Evolutionary conservation across 148 eudicot genomes (phyloP), one percentile per base, ranked within the genome.

Genomic region (Heliosperma pusillum): DNA sequence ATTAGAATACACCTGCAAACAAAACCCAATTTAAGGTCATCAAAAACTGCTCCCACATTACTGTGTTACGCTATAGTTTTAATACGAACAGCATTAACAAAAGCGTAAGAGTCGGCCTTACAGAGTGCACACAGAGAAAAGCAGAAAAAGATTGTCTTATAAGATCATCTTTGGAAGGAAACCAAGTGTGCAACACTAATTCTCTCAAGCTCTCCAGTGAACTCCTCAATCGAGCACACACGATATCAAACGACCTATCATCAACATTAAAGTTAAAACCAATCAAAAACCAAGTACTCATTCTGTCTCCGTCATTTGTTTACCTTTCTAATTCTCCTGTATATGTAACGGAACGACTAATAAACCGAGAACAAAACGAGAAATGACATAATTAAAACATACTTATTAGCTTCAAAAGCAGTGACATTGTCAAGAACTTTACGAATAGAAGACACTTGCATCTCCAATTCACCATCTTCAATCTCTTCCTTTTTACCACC

Each of bases 201-300:
- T 85, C 82, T 62, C 76, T 69, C 83, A 94, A 79, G 64, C 80
- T 74, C 76, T 83, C 89, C 59, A 88, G 71, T 1, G 83, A 84
- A n/a, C 78, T 76, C 78, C 83, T 78, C 64, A 90, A 70, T 15
- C 83, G 86, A 19, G 85, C 85, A 75, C 96, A 91, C 27, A 85
- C 85, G n/a, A 66, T 73, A 78, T 82, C 86, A 79, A 79, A 91
- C 45, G 93, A 91, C 77, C 97, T 94, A 83, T 74, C 76, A 79
- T 17, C 44, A 36, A 36, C 42, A 36, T 69, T 74, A 60, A 64
- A 17, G 2, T 1, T 29, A 0, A 27, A 66, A 63, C 27, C 66
- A 27, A 12, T 27, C 16, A 26, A 4, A 63, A 12, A 66, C 1
- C 63, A 59, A 20, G 24, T 58, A 58, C 20, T 22, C 63, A 58